A percentile compares a stretch with the other conserved stretches of the same genome.
Evolutionary conservation across 208 protist genomes (phyloP).

Genomic region (Herpetomonas samuelpessoai): DNA sequence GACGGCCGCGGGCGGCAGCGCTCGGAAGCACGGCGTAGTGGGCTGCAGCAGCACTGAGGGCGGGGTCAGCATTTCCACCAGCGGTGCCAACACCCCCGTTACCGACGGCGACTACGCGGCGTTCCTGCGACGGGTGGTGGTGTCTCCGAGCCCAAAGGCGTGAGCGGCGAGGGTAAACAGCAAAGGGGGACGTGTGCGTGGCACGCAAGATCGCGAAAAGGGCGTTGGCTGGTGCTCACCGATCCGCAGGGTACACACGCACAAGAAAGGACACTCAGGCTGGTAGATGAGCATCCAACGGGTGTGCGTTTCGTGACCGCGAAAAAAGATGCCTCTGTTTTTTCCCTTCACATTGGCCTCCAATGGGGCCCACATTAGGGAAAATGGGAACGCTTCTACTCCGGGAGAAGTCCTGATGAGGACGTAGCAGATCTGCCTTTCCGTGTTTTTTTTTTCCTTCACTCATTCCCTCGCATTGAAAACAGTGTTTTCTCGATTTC

Average conservation of each 20-base stretch:
- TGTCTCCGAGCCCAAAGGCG: too few relatives aligned
- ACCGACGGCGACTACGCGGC: slow-evolving; percentile 13
- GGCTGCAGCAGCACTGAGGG: slow-evolving; percentile 27
- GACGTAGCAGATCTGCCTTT: too few relatives aligned
- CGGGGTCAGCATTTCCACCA: slow-evolving; percentile 22
- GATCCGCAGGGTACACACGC: slow-evolving; percentile 2
- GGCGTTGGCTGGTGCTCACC: not conserved
- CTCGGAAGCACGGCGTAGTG: slow-evolving; percentile 7
- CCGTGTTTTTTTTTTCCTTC: too few relatives aligned
- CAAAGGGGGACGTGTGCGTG: not conserved
- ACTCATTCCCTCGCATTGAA: not conserved
- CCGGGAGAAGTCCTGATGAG: too few relatives aligned
- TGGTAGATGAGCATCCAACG: not conserved
- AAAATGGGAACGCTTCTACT: too few relatives aligned
- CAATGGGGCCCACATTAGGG: too few relatives aligned
- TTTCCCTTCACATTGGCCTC: slow-evolving; percentile 3
- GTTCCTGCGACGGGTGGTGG: slow-evolving; percentile 2
- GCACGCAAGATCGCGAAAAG: not conserved
- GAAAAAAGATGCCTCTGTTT: not conserved
- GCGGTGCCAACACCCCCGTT: slow-evolving; percentile 23
- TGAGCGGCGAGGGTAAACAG: not conserved
- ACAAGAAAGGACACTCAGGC: not conserved
- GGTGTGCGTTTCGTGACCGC: not conserved
- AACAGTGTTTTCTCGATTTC: not conserved
- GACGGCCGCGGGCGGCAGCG: not conserved